phyloP scores from a whole-genome alignment of 331 rosid species.

The Quercus phellos region DNA sequence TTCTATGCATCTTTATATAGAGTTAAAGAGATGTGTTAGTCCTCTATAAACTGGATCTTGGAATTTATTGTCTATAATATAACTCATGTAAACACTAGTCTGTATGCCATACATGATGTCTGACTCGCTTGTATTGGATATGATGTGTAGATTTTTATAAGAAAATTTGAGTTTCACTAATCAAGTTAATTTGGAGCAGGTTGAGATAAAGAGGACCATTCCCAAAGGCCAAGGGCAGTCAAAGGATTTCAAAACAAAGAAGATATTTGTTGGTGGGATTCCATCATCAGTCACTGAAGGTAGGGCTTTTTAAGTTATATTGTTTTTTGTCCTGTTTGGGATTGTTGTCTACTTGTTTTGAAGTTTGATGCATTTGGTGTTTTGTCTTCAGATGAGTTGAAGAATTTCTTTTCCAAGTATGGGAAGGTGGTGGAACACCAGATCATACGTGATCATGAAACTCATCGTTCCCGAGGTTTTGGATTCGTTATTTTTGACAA shows the following conservation, averaged over 20 bases:
- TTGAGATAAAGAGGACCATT: slow-evolving; percentile 52
- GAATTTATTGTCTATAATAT: neutral
- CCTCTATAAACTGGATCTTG: neutral
- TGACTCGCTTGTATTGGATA: neutral
- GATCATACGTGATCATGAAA: slow-evolving; percentile 56
- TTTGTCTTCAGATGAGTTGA: slow-evolving; percentile 42
- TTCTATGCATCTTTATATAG: neutral
- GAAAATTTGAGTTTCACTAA: neutral
- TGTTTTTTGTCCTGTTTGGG: neutral
- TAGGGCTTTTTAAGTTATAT: neutral
- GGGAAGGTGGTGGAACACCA: slow-evolving; percentile 56
- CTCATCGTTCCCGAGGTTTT: slow-evolving; percentile 57
- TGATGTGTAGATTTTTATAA: neutral
- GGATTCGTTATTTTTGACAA: slow-evolving; percentile 56
- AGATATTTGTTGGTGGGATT: slow-evolving; percentile 63
- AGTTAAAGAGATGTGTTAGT: neutral
- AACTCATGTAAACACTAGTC: neutral
- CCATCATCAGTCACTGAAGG: slow-evolving; percentile 55
- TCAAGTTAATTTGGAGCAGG: slow-evolving; percentile 23
- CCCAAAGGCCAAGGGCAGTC: slow-evolving; percentile 64
- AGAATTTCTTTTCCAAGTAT: slow-evolving; percentile 36
- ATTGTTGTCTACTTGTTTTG: neutral
- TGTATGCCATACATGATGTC: neutral
- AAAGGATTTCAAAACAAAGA: slow-evolving; percentile 56
- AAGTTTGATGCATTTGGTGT: neutral